Conservation (phyloP, 2,329 filamentous ascomycete genomes). For the Trichoderma harzianum region DNA sequence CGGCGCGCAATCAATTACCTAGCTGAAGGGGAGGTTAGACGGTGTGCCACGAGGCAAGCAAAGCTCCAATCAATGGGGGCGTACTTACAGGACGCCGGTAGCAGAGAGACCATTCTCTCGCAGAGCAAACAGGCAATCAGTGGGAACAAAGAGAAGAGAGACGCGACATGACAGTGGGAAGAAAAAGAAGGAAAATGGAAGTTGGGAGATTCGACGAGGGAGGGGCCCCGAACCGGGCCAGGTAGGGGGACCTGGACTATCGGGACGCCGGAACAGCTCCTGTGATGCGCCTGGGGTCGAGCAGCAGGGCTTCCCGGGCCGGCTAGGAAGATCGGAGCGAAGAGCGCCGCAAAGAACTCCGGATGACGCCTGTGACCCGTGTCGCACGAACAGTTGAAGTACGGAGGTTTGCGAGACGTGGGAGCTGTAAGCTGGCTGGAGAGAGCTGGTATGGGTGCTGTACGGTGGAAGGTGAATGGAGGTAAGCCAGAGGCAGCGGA, state of each 20-base stretch:
- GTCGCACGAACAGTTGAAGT: slow-evolving; percentile 7
- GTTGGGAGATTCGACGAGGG: slow-evolving; percentile 8
- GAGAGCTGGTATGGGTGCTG: neutral
- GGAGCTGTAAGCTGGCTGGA: neutral
- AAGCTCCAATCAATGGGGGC: neutral
- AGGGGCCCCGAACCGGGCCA: slow-evolving; percentile 12
- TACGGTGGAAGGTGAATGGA: neutral
- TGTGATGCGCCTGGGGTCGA: neutral
- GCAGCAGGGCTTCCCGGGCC: slow-evolving; percentile 1
- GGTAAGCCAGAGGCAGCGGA: slow-evolving; percentile 10
- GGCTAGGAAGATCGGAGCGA: slow-evolving; percentile 2
- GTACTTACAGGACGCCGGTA: slow-evolving; percentile 17
- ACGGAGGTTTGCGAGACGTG: neutral
- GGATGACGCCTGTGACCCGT: slow-evolving; percentile 4
- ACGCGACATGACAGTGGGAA: slow-evolving; percentile 14
- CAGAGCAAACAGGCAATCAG: slow-evolving; percentile 1
- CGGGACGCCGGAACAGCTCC: slow-evolving; percentile 11
- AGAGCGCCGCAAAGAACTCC: neutral
- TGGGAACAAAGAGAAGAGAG: neutral
- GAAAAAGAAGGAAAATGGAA: slow-evolving; percentile 3
- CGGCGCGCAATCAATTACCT: slow-evolving; percentile 16
- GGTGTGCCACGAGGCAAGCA: neutral
- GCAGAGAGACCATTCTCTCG: slow-evolving; percentile 18
- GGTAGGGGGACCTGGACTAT: neutral
- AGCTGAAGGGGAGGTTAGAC: neutral